Conservation (phyloP, 2,329 filamentous ascomycete species). For the Botrytis deweyae region DNA sequence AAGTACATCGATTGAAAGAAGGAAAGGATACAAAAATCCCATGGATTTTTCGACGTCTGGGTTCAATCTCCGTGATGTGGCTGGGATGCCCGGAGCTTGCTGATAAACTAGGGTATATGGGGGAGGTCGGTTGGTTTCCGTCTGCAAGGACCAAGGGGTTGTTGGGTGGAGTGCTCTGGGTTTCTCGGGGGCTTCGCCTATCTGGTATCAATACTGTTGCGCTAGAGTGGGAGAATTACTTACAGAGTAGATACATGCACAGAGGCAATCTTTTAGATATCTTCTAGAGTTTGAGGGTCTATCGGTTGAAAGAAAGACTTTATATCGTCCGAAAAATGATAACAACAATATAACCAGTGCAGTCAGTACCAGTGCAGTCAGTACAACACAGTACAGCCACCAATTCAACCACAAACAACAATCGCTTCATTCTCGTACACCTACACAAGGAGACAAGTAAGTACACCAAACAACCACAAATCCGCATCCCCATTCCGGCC, state of each 20-base stretch:
- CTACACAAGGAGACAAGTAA: not conserved
- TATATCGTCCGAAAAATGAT: not conserved
- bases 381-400: not conserved
- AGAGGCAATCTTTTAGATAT: not conserved
- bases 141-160: not conserved
- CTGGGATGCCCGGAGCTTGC: not conserved
- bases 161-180: not conserved
- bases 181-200: not conserved
- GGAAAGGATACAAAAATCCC: not conserved
- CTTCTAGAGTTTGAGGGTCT: not conserved
- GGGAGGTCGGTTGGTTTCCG: not conserved
- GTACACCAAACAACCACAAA: not conserved
- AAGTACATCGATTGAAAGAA: not conserved
- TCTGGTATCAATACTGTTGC: not conserved
- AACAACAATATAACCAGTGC: not conserved
- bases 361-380: not conserved
- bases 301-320: not conserved
- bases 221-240: not conserved
- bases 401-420: not conserved
- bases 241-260: not conserved
- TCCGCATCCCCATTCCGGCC: not conserved
- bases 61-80: constrained; percentile 7
- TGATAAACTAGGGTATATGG: not conserved
- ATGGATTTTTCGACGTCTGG: not conserved
- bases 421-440: not conserved